phyloP scores from a whole-genome alignment of 441 rosid genomes.

The Syzygium malaccense region DNA sequence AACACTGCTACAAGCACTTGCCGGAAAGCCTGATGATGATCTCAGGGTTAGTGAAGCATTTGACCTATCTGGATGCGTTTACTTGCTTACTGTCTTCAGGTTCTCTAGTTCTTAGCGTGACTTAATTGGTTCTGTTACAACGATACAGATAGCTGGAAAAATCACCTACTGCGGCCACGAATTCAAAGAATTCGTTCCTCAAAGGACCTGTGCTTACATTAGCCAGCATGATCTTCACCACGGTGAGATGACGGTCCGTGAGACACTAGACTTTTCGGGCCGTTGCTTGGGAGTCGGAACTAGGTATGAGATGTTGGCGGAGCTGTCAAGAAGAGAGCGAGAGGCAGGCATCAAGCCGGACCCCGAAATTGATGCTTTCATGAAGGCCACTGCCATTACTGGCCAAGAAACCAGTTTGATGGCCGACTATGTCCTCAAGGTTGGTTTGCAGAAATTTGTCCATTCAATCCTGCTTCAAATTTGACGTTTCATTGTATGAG shows the following conservation, averaged over 20 bases:
- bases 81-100: not conserved
- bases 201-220: slow-evolving; percentile 86
- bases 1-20: slow-evolving; percentile 29
- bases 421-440: slow-evolving; percentile 83
- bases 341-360: slow-evolving; percentile 77
- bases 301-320: slow-evolving; percentile 57
- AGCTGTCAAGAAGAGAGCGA: slow-evolving; percentile 67
- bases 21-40: slow-evolving; percentile 22
- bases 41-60: slow-evolving; percentile 20
- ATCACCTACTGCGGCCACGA: slow-evolving; percentile 85
- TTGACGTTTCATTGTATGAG: not conserved
- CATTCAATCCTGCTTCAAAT: not conserved
- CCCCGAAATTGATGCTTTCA: slow-evolving; percentile 83
- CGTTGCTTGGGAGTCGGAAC: slow-evolving; percentile 90
- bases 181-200: slow-evolving; percentile 73
- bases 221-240: slow-evolving; percentile 82
- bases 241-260: slow-evolving; percentile 95
- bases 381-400: slow-evolving; percentile 74
- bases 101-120: not conserved
- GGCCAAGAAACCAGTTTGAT: slow-evolving; percentile 80
- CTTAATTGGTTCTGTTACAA: not conserved
- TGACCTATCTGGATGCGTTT: not conserved
- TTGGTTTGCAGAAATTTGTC: slow-evolving; percentile 3
- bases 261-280: slow-evolving; percentile 81
- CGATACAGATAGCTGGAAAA: slow-evolving; percentile 10